Evolutionary conservation across 169 alveolate genomes (phyloP).

Genomic region (Plasmodium cynomolgi): DNA sequence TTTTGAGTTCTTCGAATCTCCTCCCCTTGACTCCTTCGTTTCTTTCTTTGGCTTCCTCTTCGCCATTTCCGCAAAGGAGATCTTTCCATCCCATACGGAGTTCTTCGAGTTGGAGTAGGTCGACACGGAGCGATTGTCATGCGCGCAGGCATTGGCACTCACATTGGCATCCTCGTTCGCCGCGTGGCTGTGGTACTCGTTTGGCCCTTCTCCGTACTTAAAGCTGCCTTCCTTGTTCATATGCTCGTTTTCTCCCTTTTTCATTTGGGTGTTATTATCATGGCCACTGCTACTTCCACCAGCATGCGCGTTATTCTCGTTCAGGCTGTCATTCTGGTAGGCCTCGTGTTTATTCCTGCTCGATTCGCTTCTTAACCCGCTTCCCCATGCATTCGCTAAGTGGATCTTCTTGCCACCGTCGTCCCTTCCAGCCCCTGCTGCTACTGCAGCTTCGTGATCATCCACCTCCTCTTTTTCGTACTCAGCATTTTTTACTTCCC

Average conservation of each 20-base stretch:
- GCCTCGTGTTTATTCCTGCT: neutral
- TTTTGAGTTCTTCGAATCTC: neutral
- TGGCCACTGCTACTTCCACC: neutral
- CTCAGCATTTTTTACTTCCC: neutral
- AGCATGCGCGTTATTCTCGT: neutral
- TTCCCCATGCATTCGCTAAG: neutral
- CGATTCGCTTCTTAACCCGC: slow-evolving; percentile 4
- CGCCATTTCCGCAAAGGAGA: slow-evolving; percentile 73
- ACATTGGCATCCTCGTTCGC: neutral
- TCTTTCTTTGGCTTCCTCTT: slow-evolving; percentile 62
- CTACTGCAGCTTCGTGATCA: neutral
- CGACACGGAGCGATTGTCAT: slow-evolving; percentile 8
- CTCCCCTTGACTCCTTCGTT: neutral
- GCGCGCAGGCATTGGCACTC: neutral
- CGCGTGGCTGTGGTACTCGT: neutral
- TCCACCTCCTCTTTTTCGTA: neutral
- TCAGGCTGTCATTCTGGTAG: neutral
- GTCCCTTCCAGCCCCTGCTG: neutral
- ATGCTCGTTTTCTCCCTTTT: neutral
- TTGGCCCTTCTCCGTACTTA: neutral
- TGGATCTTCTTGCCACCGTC: neutral
- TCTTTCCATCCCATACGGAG: slow-evolving; percentile 71
- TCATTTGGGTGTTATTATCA: neutral
- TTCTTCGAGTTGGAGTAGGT: slow-evolving; percentile 28
- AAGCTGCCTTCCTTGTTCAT: neutral